Evolutionary conservation across 2,329 filamentous ascomycete genomes (phyloP).

Genomic region (Boeremia exigua): DNA sequence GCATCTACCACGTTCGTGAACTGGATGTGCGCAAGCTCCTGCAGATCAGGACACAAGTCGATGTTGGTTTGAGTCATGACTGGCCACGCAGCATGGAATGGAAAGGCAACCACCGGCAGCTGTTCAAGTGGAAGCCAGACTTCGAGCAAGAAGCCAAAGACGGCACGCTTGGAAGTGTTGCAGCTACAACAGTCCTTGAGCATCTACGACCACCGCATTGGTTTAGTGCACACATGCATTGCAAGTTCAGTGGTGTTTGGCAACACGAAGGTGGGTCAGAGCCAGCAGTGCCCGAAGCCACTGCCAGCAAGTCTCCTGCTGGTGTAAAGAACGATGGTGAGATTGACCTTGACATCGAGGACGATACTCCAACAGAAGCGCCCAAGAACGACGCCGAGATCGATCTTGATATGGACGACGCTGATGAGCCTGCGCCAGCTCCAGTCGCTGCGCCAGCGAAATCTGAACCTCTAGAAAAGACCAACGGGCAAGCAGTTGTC

Average conservation of each 20-base stretch:
- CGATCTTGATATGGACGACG: conserved; percentile 52
- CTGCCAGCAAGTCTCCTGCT: background rate
- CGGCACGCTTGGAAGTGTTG: conserved; percentile 78
- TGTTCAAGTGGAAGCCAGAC: conserved; percentile 76
- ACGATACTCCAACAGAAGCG: conserved; percentile 47
- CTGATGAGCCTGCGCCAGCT: conserved; percentile 22
- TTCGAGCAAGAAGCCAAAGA: conserved; percentile 78
- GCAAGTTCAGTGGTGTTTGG: conserved; percentile 76
- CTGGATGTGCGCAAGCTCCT: conserved; percentile 89
- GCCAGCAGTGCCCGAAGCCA: conserved; percentile 17
- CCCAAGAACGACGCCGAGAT: conserved; percentile 45
- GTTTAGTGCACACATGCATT: conserved; percentile 91
- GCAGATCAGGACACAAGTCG: conserved; percentile 83
- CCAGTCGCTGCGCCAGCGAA: conserved; percentile 12
- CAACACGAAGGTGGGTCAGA: conserved; percentile 50
- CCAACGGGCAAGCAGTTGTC: conserved; percentile 48
- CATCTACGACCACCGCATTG: conserved; percentile 82
- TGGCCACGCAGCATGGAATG: conserved; percentile 88
- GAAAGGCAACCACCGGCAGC: conserved; percentile 69
- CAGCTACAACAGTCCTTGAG: conserved; percentile 81
- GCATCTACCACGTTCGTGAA: conserved; percentile 89
- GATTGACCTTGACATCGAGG: conserved; percentile 61
- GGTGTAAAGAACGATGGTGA: conserved; percentile 64
- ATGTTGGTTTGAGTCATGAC: conserved; percentile 92
- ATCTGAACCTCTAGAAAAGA: conserved; percentile 15